Evolutionary conservation across 73 alveolate genomes (phyloP), one percentile per base, ranked within the genome.

Genomic region (Paramecium tetraurelia): DNA sequence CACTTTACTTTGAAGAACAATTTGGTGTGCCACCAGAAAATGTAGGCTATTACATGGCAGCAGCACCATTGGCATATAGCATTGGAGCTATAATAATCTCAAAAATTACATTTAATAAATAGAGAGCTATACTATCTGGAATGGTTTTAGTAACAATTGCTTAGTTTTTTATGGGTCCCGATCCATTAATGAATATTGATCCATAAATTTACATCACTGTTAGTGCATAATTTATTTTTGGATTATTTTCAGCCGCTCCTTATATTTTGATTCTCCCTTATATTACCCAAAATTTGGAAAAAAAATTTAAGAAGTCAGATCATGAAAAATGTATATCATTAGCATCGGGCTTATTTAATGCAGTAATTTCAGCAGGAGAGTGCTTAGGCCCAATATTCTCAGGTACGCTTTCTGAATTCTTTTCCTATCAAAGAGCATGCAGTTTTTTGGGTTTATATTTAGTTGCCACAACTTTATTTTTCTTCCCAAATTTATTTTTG

Each of bases 201-300:
- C 57, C 90, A 80, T 14, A 12, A 80, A 44, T 48, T 38, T 80
- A 80, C 22, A 80, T 48, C 7, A 44, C 90, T 20, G 48, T 80
- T 24, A 44, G 46, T 33, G 86, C 40, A n/a, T 80, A 44, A 80
- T 40, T 46, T 41, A 18, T 4, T 7, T 80, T 2, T 48, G 90
- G 90, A 80, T 46, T 40, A 4, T 80, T 80, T 80, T 80, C 90
- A 21, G 90, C 76, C 1, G 33, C 57, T 18, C 90, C 90, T 21
- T 80, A 44, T 46, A 48, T 80, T 3, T 44, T 44, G 21, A 16
- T 46, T 18, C 8, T 80, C 12, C 90, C 90, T 11, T 80, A 24
- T 24, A 80, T 80, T 24, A 80, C 46, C 11, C 31, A 22, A 7
- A 44, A 24, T 11, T 80, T 80, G 50, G 22, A 40, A 44, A 29